Conservation (phyloP, 441 rosid genomes). For the Gossypium davidsonii region DNA sequence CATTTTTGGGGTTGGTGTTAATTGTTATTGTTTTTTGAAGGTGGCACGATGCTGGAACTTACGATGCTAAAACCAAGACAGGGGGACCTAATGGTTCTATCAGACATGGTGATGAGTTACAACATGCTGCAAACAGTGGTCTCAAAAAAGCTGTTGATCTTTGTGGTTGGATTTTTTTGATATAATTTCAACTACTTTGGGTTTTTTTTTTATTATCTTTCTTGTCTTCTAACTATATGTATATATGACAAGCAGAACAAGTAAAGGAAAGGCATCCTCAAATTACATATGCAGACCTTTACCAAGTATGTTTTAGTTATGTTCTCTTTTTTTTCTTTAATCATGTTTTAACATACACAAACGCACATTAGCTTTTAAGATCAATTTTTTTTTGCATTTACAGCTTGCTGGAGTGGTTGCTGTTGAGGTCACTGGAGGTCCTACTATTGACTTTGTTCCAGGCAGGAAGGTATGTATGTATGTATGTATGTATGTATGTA, state of each 20-base stretch:
- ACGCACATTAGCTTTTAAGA: background rate
- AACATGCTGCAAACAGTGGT: slow-evolving; percentile 50
- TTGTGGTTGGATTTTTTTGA: slow-evolving; percentile 41
- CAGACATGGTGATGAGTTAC: slow-evolving; percentile 45
- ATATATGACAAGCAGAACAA: background rate
- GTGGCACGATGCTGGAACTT: slow-evolving; percentile 96
- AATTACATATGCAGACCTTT: slow-evolving; percentile 74
- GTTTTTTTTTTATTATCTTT: background rate
- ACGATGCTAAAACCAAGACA: slow-evolving; percentile 60
- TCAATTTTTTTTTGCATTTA: slow-evolving; percentile 5
- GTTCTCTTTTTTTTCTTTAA: background rate
- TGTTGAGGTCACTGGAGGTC: slow-evolving; percentile 85
- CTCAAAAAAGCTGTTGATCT: slow-evolving; percentile 56
- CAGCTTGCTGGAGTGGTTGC: slow-evolving; percentile 93
- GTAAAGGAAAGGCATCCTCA: slow-evolving; percentile 22
- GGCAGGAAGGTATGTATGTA: slow-evolving; percentile 61
- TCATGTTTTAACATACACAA: background rate
- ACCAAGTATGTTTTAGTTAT: slow-evolving; percentile 42
- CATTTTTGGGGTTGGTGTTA: background rate
- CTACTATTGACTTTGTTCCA: slow-evolving; percentile 58
- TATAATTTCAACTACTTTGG: background rate
- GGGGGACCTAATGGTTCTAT: slow-evolving; percentile 91
- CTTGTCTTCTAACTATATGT: slow-evolving; percentile 1
- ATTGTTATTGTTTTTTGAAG: background rate
- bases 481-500: background rate